Conservation (phyloP, 177 flowering plant species). For the Vitis hybrid region DNA sequence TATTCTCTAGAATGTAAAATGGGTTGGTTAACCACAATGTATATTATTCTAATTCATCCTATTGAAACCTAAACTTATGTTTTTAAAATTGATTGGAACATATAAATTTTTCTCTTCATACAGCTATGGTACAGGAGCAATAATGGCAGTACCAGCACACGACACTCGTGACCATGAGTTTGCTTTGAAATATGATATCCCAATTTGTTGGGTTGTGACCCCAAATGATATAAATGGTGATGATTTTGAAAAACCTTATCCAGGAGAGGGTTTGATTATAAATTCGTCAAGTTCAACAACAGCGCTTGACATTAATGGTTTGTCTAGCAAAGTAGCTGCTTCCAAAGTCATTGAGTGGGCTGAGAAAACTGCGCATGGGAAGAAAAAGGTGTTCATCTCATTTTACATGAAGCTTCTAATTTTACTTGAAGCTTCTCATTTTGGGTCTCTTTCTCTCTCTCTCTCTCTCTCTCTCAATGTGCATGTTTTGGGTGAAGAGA, state of each 20-base stretch:
- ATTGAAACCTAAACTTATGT: neutral
- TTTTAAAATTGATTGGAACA: neutral
- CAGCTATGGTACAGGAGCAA: constrained; percentile 99
- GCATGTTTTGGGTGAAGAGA: neutral
- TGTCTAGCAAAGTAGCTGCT: constrained; percentile 68
- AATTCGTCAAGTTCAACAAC: constrained; percentile 65
- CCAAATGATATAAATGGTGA: constrained; percentile 40
- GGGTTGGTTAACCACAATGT: neutral
- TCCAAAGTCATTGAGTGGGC: constrained; percentile 78
- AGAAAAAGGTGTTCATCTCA: constrained; percentile 60
- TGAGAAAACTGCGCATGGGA: constrained; percentile 75
- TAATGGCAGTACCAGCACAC: constrained; percentile 99
- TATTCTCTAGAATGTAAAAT: neutral
- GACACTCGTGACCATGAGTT: constrained; percentile 90
- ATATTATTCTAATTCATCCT: neutral
- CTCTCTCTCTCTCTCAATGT: too few species aligned
- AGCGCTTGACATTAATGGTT: constrained; percentile 79
- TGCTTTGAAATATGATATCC: constrained; percentile 75
- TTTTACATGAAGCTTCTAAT: neutral
- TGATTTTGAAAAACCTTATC: constrained; percentile 46
- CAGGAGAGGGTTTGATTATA: constrained; percentile 67
- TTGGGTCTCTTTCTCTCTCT: neutral
- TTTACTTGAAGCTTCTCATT: neutral
- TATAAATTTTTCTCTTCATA: constrained; percentile 6
- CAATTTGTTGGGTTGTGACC: constrained; percentile 66